A percentile compares a stretch with the other conserved stretches of the same genome.
Evolutionary conservation across 1,284 basidiomycete genomes (phyloP).

Genomic region (Phylloporus gajari): DNA sequence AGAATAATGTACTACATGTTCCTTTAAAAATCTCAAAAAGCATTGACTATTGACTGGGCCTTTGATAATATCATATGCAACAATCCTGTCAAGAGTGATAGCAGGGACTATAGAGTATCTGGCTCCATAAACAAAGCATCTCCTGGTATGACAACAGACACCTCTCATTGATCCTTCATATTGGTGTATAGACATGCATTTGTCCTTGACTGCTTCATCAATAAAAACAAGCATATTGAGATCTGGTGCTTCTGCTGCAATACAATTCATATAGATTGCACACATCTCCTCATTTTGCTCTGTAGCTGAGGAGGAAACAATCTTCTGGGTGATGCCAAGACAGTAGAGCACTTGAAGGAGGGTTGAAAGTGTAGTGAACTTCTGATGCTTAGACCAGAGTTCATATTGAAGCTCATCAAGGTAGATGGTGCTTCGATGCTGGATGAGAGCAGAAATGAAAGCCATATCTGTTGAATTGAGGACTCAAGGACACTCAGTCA

Average conservation of each 20-base stretch:
- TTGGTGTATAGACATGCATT: background rate
- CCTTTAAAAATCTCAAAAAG: background rate
- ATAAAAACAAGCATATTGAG: background rate
- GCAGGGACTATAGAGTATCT: conserved; percentile 2
- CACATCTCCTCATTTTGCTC: no score
- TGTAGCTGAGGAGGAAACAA: no score
- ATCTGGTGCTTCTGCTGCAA: background rate
- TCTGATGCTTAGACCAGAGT: no score
- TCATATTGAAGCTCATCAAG: no score
- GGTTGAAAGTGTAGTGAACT: no score
- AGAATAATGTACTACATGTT: no score
- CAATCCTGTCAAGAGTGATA: conserved; percentile 34
- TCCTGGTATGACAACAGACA: background rate
- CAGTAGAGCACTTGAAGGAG: no score
- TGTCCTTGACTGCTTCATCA: conserved; percentile 3
- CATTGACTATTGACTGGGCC: background rate
- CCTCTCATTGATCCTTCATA: background rate
- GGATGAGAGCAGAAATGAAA: no score
- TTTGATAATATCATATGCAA: conserved; percentile 40
- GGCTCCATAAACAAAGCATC: background rate
- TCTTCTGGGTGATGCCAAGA: no score
- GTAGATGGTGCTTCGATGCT: no score
- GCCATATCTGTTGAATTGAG: no score
- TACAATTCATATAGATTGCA: conserved; percentile 1
- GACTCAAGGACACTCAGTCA: no score